Evolutionary conservation across 164 flowering plant genomes (phyloP).

Genomic region (Liquidambar formosana): DNA sequence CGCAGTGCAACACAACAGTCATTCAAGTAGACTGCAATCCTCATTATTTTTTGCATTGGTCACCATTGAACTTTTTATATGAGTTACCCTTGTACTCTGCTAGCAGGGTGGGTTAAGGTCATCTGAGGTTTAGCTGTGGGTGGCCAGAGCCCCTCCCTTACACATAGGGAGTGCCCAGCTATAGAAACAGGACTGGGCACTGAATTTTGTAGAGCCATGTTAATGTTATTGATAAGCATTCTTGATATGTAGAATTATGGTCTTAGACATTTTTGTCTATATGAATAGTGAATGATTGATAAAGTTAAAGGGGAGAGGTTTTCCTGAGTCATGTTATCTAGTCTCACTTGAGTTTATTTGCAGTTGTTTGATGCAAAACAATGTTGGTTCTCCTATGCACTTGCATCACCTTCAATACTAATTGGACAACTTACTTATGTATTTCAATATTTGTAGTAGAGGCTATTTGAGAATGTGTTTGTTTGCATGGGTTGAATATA

Average conservation of each 20-base stretch:
- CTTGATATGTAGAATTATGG: not conserved
- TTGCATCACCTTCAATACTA: too few relatives aligned
- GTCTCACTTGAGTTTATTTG: too few relatives aligned
- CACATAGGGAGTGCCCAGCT: conserved; percentile 12
- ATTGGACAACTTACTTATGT: too few relatives aligned
- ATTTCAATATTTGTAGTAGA: too few relatives aligned
- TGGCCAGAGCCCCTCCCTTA: not conserved
- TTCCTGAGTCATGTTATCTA: too few relatives aligned
- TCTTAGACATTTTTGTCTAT: not conserved
- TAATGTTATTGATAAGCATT: not conserved
- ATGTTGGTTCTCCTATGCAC: too few relatives aligned
- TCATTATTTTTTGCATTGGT: not conserved
- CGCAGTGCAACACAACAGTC: conserved; percentile 31
- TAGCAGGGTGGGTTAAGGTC: not conserved
- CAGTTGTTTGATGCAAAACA: too few relatives aligned
- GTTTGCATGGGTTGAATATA: too few relatives aligned
- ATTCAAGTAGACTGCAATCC: conserved; percentile 23
- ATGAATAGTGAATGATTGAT: not conserved
- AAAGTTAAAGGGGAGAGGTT: too few relatives aligned
- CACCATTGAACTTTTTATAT: not conserved
- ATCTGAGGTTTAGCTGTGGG: not conserved
- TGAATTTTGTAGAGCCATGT: conserved; percentile 26
- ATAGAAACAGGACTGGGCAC: conserved; percentile 2
- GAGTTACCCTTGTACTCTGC: not conserved
- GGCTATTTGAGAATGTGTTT: too few relatives aligned